Base-by-base conservation (phyloP, 1,284 basidiomycete genomes). In the Ganoderma lucidum region DNA sequence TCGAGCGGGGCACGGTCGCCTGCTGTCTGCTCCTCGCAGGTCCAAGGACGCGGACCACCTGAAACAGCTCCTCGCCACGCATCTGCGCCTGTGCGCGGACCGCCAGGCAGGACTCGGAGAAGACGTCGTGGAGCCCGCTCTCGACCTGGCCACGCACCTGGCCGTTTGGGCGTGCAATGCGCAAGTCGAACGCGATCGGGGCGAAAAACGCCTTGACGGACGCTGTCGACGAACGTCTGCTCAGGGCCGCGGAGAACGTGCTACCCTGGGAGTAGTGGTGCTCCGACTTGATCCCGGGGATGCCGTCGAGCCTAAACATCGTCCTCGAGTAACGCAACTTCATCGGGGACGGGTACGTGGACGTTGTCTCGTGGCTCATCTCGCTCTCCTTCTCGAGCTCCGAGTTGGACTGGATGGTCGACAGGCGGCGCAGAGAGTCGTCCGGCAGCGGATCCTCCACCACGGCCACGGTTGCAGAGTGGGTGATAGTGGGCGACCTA, bases 141-240 rank as follows among this genome's bases (percentile, higher is more conserved):
- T 94, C 92, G 44, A 93, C 87, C 62, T 88, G 86, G 37, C 88
- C 84, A 28, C 95, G 89, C 41, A 91, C 89, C 42, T 87, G 84
- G 17, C 87, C 82, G 8, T 93, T 91, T 10, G 90, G 89, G 10
- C 94, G 89, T 48, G 92, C 83, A 61, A 93, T 86, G 3, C 76
- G 74, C 35, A 88, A 85, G 14, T 90, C 87, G 30, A 86, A 80
- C 4, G 81, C 71, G 66, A 83, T 76, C 19, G 86, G 83, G 0
- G 84, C 77, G 71, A 89, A 88, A 58, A 89, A 85, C 8, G 83
- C 81, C 75, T 86, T 90, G 67, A 89, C 83, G 30, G 90, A 91
- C 8, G 83, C 80, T 12, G 86, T 83, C 3, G 89, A 91, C 42
- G 88, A 87, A 66, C 87, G 86, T 64, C 88, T 86, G 77, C 83